Conservation (phyloP, 139 green algal species). For the Chlorella sp. region DNA sequence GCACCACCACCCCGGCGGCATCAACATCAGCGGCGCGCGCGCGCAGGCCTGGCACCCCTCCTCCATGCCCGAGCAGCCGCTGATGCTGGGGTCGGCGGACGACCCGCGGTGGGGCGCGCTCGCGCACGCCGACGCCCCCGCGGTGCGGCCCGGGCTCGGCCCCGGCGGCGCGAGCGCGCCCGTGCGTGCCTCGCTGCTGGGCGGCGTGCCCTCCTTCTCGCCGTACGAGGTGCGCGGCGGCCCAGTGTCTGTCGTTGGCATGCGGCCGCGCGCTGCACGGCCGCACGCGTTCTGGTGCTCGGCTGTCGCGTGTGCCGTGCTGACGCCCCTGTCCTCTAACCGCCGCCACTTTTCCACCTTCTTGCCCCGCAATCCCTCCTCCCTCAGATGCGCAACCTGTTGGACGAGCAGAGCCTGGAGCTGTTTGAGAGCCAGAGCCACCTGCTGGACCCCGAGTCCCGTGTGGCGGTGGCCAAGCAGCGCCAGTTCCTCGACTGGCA, state of each 20-base stretch:
- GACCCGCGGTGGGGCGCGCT: conserved; percentile 26
- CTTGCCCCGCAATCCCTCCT: too few species aligned
- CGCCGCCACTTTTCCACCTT: too few species aligned
- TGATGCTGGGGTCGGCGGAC: conserved; percentile 26
- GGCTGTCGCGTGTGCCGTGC: too few species aligned
- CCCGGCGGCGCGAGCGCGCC: too few species aligned
- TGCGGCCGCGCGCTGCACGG: too few species aligned
- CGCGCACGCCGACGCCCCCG: not conserved
- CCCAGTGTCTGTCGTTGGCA: too few species aligned
- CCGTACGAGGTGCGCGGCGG: too few species aligned
- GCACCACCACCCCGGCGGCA: not conserved
- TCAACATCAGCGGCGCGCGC: not conserved
- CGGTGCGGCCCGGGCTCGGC: too few species aligned
- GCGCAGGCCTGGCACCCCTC: conserved; percentile 25
- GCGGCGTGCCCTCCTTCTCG: too few species aligned
- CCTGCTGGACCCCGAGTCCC: conserved; percentile 35
- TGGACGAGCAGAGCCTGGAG: conserved; percentile 41
- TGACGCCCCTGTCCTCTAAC: too few species aligned
- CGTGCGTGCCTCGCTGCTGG: too few species aligned
- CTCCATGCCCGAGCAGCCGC: conserved; percentile 38
- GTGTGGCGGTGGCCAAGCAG: not conserved
- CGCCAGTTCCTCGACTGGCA: not conserved
- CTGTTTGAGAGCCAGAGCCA: conserved; percentile 48
- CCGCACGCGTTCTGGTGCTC: too few species aligned
- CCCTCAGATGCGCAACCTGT: conserved; percentile 34